Conservation (phyloP, 352 stramenopile species). For the Pythium sp. region DNA sequence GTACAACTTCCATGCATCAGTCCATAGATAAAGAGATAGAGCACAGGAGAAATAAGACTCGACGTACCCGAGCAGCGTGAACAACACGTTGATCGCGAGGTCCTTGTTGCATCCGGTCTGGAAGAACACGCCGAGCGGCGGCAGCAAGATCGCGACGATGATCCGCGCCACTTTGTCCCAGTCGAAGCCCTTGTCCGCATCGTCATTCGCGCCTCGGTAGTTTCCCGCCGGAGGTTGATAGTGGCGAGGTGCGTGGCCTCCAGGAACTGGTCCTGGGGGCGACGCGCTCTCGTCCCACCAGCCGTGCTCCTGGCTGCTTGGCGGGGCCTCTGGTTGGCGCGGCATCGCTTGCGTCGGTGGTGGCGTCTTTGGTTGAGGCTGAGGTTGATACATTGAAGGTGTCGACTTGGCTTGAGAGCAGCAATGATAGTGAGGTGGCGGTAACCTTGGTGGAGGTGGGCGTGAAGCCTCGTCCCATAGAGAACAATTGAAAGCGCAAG, state of each 20-base stretch:
- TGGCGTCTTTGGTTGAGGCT: not conserved
- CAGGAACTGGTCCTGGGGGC: not conserved
- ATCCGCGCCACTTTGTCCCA: constrained; percentile 40
- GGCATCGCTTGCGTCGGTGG: not conserved
- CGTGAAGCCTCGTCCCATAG: not conserved
- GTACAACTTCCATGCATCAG: not conserved
- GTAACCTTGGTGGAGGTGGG: not conserved
- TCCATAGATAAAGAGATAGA: not conserved
- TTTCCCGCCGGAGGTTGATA: not conserved
- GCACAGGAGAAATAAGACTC: not conserved
- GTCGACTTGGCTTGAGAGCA: not conserved
- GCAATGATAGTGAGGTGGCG: not conserved
- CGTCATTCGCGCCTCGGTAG: not conserved
- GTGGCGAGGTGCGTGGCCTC: not conserved
- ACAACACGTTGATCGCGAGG: constrained; percentile 25
- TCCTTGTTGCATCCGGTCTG: constrained; percentile 24
- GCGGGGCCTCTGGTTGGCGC: not conserved
- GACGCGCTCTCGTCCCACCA: constrained; percentile 16
- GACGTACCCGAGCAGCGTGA: constrained; percentile 27
- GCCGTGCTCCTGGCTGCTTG: not conserved
- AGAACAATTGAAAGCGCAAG: not conserved
- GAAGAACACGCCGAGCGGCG: constrained; percentile 29
- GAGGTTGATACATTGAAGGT: not conserved
- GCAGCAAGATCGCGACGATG: constrained; percentile 43
- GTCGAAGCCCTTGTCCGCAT: not conserved